Percentiles rank a stretch among this genome's conserved stretches.
phyloP scores from a whole-genome alignment of 1,139 yeast genomes.

The Yamadazyma siamensis region DNA sequence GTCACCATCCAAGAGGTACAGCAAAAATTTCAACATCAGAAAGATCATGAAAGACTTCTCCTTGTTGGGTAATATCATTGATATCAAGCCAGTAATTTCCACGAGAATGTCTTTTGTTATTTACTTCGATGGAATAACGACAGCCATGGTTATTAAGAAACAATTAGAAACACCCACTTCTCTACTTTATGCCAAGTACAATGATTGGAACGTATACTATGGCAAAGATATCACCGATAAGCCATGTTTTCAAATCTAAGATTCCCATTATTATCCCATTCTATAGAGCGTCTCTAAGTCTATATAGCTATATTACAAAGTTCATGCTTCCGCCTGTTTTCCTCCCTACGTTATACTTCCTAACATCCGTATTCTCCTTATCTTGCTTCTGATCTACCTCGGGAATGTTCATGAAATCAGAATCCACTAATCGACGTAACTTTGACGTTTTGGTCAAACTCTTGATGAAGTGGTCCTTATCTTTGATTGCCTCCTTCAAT shows the following conservation, averaged over 20 bases:
- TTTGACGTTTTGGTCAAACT: conserved; percentile 64
- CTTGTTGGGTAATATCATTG: conserved; percentile 59
- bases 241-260: conserved; percentile 19
- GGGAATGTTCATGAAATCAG: conserved; percentile 19
- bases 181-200: conserved; percentile 44
- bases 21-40: conserved; percentile 25
- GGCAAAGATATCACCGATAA: conserved; percentile 68
- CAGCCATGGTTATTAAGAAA: conserved; percentile 63
- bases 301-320: conserved; percentile 11
- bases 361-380: conserved; percentile 10
- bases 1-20: conserved; percentile 28
- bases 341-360: conserved; percentile 12
- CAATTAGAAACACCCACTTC: conserved; percentile 35
- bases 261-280: not conserved
- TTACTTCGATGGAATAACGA: conserved; percentile 57
- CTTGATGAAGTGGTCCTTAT: conserved; percentile 74
- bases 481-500: conserved; percentile 56
- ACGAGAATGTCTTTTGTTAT: conserved; percentile 60
- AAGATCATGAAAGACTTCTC: conserved; percentile 48
- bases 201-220: conserved; percentile 62
- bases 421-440: conserved; percentile 45
- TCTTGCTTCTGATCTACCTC: conserved; percentile 6
- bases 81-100: conserved; percentile 65
- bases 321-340: conserved; percentile 11
- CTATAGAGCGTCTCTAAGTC: too few relatives aligned